Conservation (phyloP, 768 basidiomycete species). For the Tricholoma flavovirens region DNA sequence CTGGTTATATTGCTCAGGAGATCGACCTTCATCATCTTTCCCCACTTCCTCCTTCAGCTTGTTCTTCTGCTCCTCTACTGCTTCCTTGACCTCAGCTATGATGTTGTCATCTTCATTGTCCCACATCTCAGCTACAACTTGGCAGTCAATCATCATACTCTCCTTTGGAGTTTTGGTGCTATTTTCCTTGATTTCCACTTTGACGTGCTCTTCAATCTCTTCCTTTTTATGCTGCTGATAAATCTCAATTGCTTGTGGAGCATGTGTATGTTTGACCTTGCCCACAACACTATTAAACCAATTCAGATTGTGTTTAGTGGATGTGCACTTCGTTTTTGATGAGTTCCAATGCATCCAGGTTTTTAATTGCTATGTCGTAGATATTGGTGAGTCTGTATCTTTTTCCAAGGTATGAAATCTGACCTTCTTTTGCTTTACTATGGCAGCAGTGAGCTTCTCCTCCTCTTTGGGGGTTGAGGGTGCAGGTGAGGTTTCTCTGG, state of each 20-base stretch:
- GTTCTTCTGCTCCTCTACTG: not conserved
- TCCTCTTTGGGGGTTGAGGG: not conserved
- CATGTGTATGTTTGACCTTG: not conserved
- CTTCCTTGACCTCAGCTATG: not conserved
- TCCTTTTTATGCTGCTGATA: not conserved
- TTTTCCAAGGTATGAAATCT: not conserved
- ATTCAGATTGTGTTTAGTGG: not conserved
- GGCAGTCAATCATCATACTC: not conserved
- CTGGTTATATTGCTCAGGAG: slow-evolving; percentile 3
- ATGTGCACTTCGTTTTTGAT: not conserved
- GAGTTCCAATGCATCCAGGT: not conserved
- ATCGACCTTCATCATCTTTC: not conserved
- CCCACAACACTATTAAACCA: not conserved
- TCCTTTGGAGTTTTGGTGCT: not conserved
- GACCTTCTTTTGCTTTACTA: not conserved
- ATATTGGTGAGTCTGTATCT: not conserved
- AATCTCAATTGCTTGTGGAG: not conserved
- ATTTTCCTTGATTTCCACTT: not conserved
- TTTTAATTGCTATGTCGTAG: not conserved
- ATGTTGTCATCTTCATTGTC: not conserved
- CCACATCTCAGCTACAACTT: slow-evolving; percentile 1
- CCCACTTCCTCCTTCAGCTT: not conserved
- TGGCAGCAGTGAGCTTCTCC: not conserved
- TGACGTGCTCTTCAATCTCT: not conserved
- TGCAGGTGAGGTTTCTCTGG: not conserved